phyloP scores from a whole-genome alignment of 345 rosid genomes.

The Excoecaria cochinchinensis region DNA sequence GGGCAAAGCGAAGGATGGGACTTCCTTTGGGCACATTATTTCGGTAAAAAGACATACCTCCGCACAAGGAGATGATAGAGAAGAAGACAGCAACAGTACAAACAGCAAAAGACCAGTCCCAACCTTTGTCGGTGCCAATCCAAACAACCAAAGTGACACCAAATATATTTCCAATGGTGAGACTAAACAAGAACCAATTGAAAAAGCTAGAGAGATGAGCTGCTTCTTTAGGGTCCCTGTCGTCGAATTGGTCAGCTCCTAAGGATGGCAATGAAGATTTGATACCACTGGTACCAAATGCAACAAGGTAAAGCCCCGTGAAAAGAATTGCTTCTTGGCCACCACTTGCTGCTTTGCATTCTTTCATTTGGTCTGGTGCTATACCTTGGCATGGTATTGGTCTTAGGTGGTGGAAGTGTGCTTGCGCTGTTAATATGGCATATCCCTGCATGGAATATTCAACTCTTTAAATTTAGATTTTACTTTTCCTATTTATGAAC shows the following conservation, averaged over 20 bases:
- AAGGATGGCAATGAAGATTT: slow-evolving; percentile 54
- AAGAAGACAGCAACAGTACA: slow-evolving; percentile 34
- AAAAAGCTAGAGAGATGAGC: slow-evolving; percentile 47
- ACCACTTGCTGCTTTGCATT: slow-evolving; percentile 37
- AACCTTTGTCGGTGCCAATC: slow-evolving; percentile 49
- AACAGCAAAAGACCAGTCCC: slow-evolving; percentile 53
- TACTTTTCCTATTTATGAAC: no score
- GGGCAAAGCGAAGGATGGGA: slow-evolving; percentile 44
- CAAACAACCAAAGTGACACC: slow-evolving; percentile 57
- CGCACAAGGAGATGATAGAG: slow-evolving; percentile 27
- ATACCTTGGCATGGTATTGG: slow-evolving; percentile 53
- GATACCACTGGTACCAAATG: slow-evolving; percentile 53
- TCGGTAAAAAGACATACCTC: slow-evolving; percentile 56
- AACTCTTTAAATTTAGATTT: no score
- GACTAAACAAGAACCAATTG: slow-evolving; percentile 64
- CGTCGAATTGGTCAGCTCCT: slow-evolving; percentile 67
- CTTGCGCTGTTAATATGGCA: slow-evolving; percentile 44
- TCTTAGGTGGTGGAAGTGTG: slow-evolving; percentile 44
- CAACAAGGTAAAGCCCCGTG: slow-evolving; percentile 52
- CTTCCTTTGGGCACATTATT: slow-evolving; percentile 45
- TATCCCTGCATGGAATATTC: slow-evolving; percentile 41
- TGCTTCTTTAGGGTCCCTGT: slow-evolving; percentile 45
- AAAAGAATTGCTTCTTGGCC: slow-evolving; percentile 40
- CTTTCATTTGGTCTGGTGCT: slow-evolving; percentile 22
- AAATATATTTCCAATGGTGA: slow-evolving; percentile 40